Base-by-base conservation (phyloP, 106 monocot species). In the Dioscorea dumetorum region DNA sequence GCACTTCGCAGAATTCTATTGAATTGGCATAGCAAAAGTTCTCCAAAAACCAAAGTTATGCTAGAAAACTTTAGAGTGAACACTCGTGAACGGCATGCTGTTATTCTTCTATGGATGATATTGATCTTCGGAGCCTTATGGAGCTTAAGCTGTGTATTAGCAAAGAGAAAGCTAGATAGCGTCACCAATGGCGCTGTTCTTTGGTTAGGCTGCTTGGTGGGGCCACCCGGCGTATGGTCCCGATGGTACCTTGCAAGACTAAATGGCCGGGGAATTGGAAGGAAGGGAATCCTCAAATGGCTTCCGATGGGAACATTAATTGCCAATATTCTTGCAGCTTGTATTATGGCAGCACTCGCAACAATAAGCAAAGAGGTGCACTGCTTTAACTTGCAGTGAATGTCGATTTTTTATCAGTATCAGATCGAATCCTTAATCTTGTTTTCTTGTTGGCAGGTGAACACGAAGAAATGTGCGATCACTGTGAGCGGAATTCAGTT, bases 171-270 rank as follows among this genome's bases (percentile, higher is more conserved):
- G 49, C 33, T 90, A 49, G 69, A 73, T 50, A 34, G 67, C 32
- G 24, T 32, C 22, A 72, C 65, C 12, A 50, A 59, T 31, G 71
- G 78, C 24, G 82, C 88, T 48, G 60, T 79, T 34, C 75, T 99
- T 18, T 99, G 99, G 99, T 52, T 99, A 62, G 92, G 82, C 1
- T 89, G 81, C 73, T 67, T 93, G 62, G 82, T 83, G 1, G 92
- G 76, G 10, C 87, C 92, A 14, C 75, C 82, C 1, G 99, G 93
- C 15, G 99, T 93, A 12, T 99, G 99, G 99, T 33, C 50, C 13
- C 82, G 99, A 33, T 99, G 92, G 92, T 85, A 83, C 67, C 58
- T 99, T 57, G 93, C 93, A 0, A 82, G 87, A 64, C 81, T 93
- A 18, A 99, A 99, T 33, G 99, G 93, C 15, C 73, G 66, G 58